phyloP scores from a whole-genome alignment of 176 grass and related monocot species.

The Carex parvula region DNA sequence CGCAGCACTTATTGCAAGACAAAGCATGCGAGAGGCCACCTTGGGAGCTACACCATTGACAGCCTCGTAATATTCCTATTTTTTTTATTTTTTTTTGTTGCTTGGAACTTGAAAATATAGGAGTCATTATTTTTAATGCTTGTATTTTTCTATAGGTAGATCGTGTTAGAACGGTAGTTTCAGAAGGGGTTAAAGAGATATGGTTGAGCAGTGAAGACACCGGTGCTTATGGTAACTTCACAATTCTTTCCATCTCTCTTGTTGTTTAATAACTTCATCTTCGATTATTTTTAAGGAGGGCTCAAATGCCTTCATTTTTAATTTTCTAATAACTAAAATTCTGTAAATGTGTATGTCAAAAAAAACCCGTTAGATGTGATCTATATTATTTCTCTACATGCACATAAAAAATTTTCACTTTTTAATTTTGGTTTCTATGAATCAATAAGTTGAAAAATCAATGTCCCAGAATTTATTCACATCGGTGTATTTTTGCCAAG shows the following conservation, averaged over 20 bases:
- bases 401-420: too few relatives aligned
- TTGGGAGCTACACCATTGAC: slow-evolving; percentile 84
- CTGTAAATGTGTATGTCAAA: too few relatives aligned
- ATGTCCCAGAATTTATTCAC: too few relatives aligned
- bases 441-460: too few relatives aligned
- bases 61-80: slow-evolving; percentile 56
- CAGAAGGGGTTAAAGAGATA: slow-evolving; percentile 83
- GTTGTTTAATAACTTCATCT: not conserved
- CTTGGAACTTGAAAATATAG: slow-evolving; percentile 17
- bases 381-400: too few relatives aligned
- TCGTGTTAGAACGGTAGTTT: slow-evolving; percentile 80
- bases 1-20: slow-evolving; percentile 97
- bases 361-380: too few relatives aligned
- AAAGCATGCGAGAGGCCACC: slow-evolving; percentile 95
- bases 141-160: slow-evolving; percentile 52
- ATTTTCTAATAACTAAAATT: too few relatives aligned
- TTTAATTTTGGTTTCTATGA: too few relatives aligned
- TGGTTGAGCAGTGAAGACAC: slow-evolving; percentile 99
- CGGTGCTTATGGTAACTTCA: slow-evolving; percentile 91
- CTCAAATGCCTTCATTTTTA: too few relatives aligned
- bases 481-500: too few relatives aligned
- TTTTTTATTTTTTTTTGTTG: slow-evolving; percentile 13
- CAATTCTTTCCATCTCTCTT: slow-evolving; percentile 15
- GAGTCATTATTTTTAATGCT: slow-evolving; percentile 4
- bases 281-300: not conserved